Base-by-base conservation (phyloP, 2,329 filamentous ascomycete species). In the Venturia carpophila region DNA sequence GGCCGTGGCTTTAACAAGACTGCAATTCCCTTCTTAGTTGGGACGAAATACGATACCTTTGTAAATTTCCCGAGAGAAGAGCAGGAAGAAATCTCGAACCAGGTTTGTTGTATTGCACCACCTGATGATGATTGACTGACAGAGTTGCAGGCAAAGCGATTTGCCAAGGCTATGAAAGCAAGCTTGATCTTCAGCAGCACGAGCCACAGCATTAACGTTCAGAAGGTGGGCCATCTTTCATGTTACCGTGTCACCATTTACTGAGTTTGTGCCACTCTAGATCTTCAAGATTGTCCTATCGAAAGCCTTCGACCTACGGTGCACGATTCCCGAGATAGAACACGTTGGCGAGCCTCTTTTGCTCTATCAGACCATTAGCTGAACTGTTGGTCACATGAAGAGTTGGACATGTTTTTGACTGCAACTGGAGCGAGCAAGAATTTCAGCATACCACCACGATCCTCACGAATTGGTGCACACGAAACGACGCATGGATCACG, bases 221-320 rank as follows among this genome's bases (percentile, higher is more conserved):
- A 99, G 79, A 99, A 97, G 89, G 93, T 96, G 74, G 60, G 76
- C 67, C 30, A 42, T 27, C 21, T 30, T 5, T n/a, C 19, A 37
- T 27, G 24, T 21, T 15, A 15, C 47, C 43, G 17, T 37, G 17
- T 11, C 47, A 24, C 30, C 49, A n/a, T 58, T n/a, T n/a, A 37
- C 52, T 58, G 30, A 58, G 30, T 9, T 19, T 30, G 5, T 11
- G 49, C 10, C 7, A 21, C 4, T 11, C 15, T 71, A 97, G 93
- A 99, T 99, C 74, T 99, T 99, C 85, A 99, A 99, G 78, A 99
- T 99, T 71, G 94, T 99, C 66, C 84, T 99, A 30, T 96, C 93
- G 69, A 99, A 99, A 79, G 94, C 94, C 1, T 99, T 99, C 75
- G 94, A 99, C 76, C 84, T 99, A 66, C 97, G 97, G 77, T 99